Evolutionary conservation across 192 early-diverging fungal species (phyloP).

Genomic region (Umbelopsis isabellina): DNA sequence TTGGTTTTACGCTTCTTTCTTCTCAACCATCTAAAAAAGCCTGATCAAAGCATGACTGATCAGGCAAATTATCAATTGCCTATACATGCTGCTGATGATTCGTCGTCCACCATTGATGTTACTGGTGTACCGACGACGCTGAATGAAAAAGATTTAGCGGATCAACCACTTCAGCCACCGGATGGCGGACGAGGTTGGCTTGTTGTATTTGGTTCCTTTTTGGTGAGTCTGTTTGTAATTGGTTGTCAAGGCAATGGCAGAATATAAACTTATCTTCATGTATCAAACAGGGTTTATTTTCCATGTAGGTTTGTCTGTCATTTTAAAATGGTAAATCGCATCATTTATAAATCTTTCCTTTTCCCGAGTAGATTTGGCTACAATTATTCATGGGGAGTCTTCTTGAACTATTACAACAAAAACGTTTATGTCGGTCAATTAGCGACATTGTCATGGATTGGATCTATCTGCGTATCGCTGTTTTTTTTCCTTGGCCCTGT

Average conservation of each 20-base stretch:
- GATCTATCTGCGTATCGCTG: conserved; percentile 48
- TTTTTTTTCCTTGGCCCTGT: conserved; percentile 49
- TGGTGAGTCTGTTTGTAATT: conserved; percentile 29
- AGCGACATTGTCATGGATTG: conserved; percentile 48
- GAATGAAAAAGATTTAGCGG: conserved; percentile 3
- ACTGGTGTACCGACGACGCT: neutral
- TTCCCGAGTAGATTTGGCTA: conserved; percentile 44
- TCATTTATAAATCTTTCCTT: neutral
- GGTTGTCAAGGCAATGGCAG: no score
- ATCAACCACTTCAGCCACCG: conserved; percentile 38
- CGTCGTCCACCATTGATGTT: neutral
- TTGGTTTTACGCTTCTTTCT: no score
- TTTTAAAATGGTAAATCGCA: neutral
- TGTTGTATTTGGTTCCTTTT: conserved; percentile 47
- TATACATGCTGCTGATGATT: neutral
- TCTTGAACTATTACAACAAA: conserved; percentile 48
- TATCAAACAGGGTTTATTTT: conserved; percentile 27
- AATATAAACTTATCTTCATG: neutral
- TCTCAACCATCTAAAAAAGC: no score
- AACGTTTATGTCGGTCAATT: conserved; percentile 44
- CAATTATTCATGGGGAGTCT: conserved; percentile 53
- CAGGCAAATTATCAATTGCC: neutral
- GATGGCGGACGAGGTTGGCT: conserved; percentile 51
- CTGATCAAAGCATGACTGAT: no score
- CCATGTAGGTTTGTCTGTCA: conserved; percentile 18